Evolutionary conservation across 768 basidiomycete species (phyloP).

Genomic region (Pleurotus djamor): DNA sequence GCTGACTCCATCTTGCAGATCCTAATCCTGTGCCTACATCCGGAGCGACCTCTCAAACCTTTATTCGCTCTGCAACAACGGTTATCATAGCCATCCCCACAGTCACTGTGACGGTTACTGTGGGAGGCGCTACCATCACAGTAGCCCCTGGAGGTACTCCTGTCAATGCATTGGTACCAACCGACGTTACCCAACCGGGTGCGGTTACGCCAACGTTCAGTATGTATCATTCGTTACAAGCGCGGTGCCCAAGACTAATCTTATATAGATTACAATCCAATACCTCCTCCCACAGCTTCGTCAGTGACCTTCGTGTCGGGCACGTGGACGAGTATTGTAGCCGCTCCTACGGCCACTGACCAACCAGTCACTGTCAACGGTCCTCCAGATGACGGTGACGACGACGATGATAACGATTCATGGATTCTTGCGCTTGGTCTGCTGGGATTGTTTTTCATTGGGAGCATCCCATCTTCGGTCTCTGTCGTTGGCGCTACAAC

Average conservation of each 20-base stretch:
- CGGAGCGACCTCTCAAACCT: neutral
- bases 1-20: neutral
- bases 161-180: neutral
- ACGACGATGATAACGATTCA: neutral
- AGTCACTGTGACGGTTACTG: neutral
- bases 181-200: neutral
- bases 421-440: neutral
- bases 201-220: slow-evolving; percentile 1
- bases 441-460: neutral
- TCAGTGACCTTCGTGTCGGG: slow-evolving; percentile 2
- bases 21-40: neutral
- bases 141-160: slow-evolving; percentile 5
- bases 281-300: neutral
- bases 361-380: neutral
- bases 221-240: neutral
- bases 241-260: neutral
- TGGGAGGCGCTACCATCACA: neutral
- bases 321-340: neutral
- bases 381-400: neutral
- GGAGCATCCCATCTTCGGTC: neutral
- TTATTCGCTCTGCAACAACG: neutral
- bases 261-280: neutral
- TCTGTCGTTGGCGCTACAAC: neutral
- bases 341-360: neutral
- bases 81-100: slow-evolving; percentile 1